phyloP scores from a whole-genome alignment of 2,329 filamentous ascomycete species.

The Cryphonectria naterciae region DNA sequence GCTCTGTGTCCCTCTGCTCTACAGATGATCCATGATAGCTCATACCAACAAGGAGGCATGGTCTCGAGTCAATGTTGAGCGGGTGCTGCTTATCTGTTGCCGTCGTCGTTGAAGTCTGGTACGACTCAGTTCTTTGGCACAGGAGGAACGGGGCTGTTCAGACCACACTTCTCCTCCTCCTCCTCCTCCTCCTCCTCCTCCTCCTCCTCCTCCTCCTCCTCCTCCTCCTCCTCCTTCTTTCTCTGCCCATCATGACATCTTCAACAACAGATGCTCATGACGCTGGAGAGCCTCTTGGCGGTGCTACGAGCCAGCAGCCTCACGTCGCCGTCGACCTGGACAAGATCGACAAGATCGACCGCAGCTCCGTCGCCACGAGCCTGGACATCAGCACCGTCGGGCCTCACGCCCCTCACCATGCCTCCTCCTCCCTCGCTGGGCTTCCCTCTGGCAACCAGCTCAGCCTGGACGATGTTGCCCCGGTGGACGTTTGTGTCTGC shows the following conservation, averaged over 20 bases:
- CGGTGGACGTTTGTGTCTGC: slow-evolving; percentile 58
- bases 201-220: too few relatives aligned
- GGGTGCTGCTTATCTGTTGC: neutral
- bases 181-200: too few relatives aligned
- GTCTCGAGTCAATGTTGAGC: neutral
- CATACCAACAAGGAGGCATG: neutral
- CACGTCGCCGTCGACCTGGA: slow-evolving; percentile 34
- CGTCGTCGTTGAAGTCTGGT: neutral
- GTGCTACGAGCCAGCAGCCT: slow-evolving; percentile 3
- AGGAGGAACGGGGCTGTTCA: neutral
- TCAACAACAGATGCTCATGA: slow-evolving; percentile 11
- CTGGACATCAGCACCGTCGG: slow-evolving; percentile 32
- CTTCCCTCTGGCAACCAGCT: slow-evolving; percentile 42
- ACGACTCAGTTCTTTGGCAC: neutral
- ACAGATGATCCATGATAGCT: neutral
- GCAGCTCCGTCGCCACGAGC: slow-evolving; percentile 39
- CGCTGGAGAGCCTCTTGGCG: slow-evolving; percentile 2
- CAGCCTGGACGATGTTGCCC: slow-evolving; percentile 57
- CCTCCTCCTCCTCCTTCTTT: too few relatives aligned
- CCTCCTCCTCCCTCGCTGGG: slow-evolving; percentile 33
- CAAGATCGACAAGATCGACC: slow-evolving; percentile 41
- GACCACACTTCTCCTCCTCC: neutral
- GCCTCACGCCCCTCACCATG: slow-evolving; percentile 25
- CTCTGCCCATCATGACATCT: slow-evolving; percentile 12
- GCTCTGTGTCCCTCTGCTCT: neutral